Evolutionary conservation across 1,139 yeast species (phyloP), one percentile per base, ranked within the genome.

Genomic region (Spencermartinsiella ligniputridi): DNA sequence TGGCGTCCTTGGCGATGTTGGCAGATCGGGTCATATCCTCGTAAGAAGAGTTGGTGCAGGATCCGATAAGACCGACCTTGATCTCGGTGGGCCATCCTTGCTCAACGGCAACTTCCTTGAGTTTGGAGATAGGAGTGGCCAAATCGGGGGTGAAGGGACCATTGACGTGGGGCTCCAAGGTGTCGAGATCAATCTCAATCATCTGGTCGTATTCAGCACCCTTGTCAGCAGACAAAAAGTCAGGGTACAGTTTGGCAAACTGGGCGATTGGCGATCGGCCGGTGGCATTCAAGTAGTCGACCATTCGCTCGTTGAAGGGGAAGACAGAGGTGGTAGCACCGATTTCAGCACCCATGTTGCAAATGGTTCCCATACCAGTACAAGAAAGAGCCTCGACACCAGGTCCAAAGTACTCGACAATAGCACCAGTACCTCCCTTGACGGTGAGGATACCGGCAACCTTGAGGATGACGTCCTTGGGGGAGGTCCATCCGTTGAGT

Each of bases 131-230:
- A 68, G 97, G 97, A 54, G 97, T 92, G 56, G 97, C 95, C 71
- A 92, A 81, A 80, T 92, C 98, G 67, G 98, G 98, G 57, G 98
- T 92, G 81, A 90, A 92, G 60, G 98, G 98, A 75, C 98, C 98
- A 74, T 92, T 92, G 62, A 92, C 78, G 72, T 90, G 92, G 61
- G 98, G 98, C 78, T 92, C 97, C 64, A 92, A 82, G 58, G 94
- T 84, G 78, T 82, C 81, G 72, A 92, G 83, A 75, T 92, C 94
- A 62, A 92, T 84, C 77, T 92, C 97, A 63, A 90, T 83, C 58
- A 89, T 79, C 75, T 92, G 90, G 71, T 92, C 98, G 74, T 92
- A 92, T 74, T 89, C 96, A 69, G 87, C 81, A 68, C 95, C 96
- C 70, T 79, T 83, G 70, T 92, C 98, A 54, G 97, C 97, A 52